Evolutionary conservation across 192 early-diverging fungal genomes (phyloP), one percentile per base, ranked within the genome.

Genomic region (Backusella circina): DNA sequence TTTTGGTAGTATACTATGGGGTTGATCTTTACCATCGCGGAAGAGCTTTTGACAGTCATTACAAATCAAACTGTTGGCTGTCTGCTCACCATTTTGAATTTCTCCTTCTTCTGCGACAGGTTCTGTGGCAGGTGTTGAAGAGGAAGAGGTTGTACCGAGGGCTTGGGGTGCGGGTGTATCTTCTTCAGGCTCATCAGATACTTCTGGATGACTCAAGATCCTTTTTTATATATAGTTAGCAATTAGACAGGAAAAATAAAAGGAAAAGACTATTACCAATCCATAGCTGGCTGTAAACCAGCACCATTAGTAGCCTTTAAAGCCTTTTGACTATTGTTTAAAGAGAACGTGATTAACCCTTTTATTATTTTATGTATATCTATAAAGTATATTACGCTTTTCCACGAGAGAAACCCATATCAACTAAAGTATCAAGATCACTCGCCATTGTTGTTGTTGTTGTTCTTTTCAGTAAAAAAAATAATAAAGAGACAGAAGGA

Each of bases 31-130:
- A 90, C 91, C 85, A 81, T 96, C 92, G 39, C 89, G 82, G 44
- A 96, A 84, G n/a, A 96, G 73, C 71, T 91, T 88, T 44, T 90
- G 86, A 72, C 95, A 96, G 70, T 95, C 95, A 54, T 96, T 89
- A 80, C 95, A 96, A 37, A 88, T 79, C 33, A 96, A 83, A 44
- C 89, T 91, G 50, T 95, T 89, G 0, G 95, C 92, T 15, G 93
- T 95, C 65, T 88, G 92, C 71, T 94, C 89, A 12, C 89, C 90
- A 71, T 86, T 86, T 21, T 86, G 77, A 74, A 93, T 93, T 54
- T 89, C 90, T 50, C 86, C 92, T 31, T 64, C 33, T 36, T 54
- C 15, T 67, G 30, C 21, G 28, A 16, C 41, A 12, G 73, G 74
- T 64, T 70, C 47, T 67, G 72, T 54, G 3, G 74, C 35, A n/a